phyloP scores from a whole-genome alignment of 768 basidiomycete genomes.

The Dentipellis sp. region DNA sequence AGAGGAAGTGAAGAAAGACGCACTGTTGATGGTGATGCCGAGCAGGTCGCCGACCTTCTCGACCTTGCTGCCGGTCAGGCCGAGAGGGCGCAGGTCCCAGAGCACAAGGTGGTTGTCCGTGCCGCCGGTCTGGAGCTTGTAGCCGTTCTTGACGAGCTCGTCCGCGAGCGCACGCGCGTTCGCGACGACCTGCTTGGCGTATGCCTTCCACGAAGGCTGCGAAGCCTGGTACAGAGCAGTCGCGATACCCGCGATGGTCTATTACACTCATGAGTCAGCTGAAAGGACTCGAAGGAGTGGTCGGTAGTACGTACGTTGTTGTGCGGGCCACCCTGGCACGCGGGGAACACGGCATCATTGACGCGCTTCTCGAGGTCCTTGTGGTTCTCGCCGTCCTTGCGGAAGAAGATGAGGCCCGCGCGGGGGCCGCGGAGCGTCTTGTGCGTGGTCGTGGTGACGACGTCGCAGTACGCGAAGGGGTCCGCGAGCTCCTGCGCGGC shows the following conservation, averaged over 20 bases:
- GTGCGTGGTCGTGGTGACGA: conserved; percentile 98
- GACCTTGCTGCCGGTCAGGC: conserved; percentile 95
- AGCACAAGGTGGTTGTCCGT: conserved; percentile 98
- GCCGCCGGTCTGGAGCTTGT: conserved; percentile 94
- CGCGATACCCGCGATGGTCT: conserved; percentile 94
- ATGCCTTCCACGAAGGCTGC: conserved; percentile 81
- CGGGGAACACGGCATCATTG: conserved; percentile 98
- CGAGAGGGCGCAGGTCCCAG: conserved; percentile 93
- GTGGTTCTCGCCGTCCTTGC: conserved; percentile 75
- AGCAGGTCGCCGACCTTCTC: conserved; percentile 97
- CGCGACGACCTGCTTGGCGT: conserved; percentile 89
- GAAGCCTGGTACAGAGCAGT: conserved; percentile 87
- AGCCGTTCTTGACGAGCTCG: conserved; percentile 67
- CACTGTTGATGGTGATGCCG: conserved; percentile 95
- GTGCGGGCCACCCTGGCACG: conserved; percentile 99
- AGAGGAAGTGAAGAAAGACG: conserved; percentile 20
- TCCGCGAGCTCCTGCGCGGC: conserved; percentile 85
- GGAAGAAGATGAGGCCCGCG: conserved; percentile 97
- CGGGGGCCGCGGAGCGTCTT: conserved; percentile 98
- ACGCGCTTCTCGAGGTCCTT: conserved; percentile 92
- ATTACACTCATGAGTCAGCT: not conserved
- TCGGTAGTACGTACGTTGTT: conserved; percentile 66
- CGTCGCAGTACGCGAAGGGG: conserved; percentile 94
- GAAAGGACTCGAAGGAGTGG: not conserved
- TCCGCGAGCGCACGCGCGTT: conserved; percentile 77